Base-by-base conservation (phyloP, 176 grass and related monocot genomes). In the Miscanthus lutarioriparius region DNA sequence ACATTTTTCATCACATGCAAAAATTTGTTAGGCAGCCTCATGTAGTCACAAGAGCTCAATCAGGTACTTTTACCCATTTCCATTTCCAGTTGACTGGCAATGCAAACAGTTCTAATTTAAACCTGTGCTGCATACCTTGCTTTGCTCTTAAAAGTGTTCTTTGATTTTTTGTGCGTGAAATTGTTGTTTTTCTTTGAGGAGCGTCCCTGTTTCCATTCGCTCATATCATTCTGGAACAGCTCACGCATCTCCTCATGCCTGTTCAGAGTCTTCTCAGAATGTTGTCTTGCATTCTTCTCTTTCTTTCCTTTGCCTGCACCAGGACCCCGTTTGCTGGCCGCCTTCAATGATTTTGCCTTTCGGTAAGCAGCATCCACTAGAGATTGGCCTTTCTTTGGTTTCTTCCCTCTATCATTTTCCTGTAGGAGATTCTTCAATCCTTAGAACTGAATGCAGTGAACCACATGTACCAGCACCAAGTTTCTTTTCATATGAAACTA, bases 61-160 rank as follows among this genome's bases (percentile, higher is more conserved):
- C 22, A 23, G 23, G 2, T 40, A 0, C 2, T 71, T 47, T 44
- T 83, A 79, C 38, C 14, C 37, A 10, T 44, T 67, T 32, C 64
- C n/a, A 6, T 47, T 48, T 36, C 19, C 8, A 25, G 5, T 25
- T 63, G 1, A 32, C 11, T 56, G 33, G 10, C 10, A 59, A 79
- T 48, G 2, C 4, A 70, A 63, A 76, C 2, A 36, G 36, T 22
- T 35, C 32, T 28, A 75, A 36, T 25, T 23, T 22, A 67, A 58
- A 81, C 44, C 44, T 85, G 70, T 44, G 12, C 38, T 48, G 32
- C 74, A 84, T 95, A 98, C 95, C 96, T 98, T 36, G 91, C 83
- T 86, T 98, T 92, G 86, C 96, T 98, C 86, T 95, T 98, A 32
- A 98, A 98, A n/a, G 93, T 87, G 78, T 89, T 96, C 61, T 96